These are phyloP conservation scores for Turnera subulata DNA, from an alignment of 345 rosid species.

Conservation along the genomic window DNA sequence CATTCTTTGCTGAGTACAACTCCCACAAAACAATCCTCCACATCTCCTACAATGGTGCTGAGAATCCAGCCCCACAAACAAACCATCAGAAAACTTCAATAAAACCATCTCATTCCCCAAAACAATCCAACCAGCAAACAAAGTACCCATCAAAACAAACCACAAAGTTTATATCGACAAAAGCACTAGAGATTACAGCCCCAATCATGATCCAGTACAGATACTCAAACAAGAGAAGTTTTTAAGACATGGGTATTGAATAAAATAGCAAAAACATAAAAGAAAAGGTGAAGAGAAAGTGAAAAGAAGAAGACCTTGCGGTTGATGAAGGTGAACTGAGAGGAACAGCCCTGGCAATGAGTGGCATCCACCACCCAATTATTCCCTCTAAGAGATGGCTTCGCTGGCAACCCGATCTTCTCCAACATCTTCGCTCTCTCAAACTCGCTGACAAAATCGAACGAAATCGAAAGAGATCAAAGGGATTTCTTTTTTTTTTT, in stretches of 20 bases:
- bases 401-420: constrained; percentile 89
- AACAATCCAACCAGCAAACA: background rate
- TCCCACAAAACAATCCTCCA: constrained; percentile 85
- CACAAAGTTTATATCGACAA: background rate
- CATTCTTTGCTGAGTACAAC: constrained; percentile 78
- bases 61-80: constrained; percentile 11
- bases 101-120: too few relatives aligned
- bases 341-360: constrained; percentile 95
- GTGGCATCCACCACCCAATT: constrained; percentile 84
- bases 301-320: constrained; percentile 66
- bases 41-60: constrained; percentile 98
- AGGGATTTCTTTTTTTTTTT: too few relatives aligned
- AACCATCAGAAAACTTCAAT: background rate
- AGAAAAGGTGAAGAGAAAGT: background rate
- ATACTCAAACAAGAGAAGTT: background rate
- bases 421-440: constrained; percentile 52
- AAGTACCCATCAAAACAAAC: background rate
- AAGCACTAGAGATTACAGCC: background rate
- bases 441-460: too few relatives aligned
- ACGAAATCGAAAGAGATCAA: too few relatives aligned
- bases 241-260: constrained; percentile 13
- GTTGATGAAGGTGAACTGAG: constrained; percentile 91
- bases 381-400: constrained; percentile 74
- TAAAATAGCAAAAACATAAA: background rate
- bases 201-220: constrained; percentile 2